Base-by-base conservation (phyloP, 106 monocot genomes). In the Triglochin maritima region DNA sequence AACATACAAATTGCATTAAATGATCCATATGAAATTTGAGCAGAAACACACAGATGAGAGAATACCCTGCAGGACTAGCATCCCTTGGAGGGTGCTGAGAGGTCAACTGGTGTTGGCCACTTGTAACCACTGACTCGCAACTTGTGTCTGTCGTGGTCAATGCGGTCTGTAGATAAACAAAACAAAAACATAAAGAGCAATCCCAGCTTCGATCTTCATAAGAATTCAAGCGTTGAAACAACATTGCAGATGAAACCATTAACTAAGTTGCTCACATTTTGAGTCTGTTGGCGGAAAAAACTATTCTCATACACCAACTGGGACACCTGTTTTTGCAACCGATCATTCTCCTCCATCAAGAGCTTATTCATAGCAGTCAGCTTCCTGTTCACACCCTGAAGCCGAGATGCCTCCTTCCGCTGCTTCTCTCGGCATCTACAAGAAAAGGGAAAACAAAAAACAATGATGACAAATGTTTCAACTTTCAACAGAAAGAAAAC, bases 311-410 rank as follows among this genome's bases (percentile, higher is more conserved):
- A 82, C 9, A 88, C 88, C 58, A 88, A 57, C 9, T 82, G 84
- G 2, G 88, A 84, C 59, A 88, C 88, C 66, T 88, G 88, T 71
- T 88, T 88, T 79, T 88, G 88, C 77, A 88, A 50, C 44, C 88
- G 70, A 56, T 84, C 84, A 14, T 88, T 88, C 77, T 88, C 88
- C 72, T 88, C 88, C 88, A 88, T 88, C 77, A 88, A 44, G 1
- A 88, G 88, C 79, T 82, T 88, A 65, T 88, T 88, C 88, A 88
- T 88, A 3, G 88, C 88, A 0, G 84, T 77, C 46, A 88, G 74
- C 70, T 88, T 88, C 69, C 88, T 12, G 47, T 88, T 88, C 56
- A 88, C 74, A 0, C 69, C 65, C 77, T 88, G 88, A 46, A 88
- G 79, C 54, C 88, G 73, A 11, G 75, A 82, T 3, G 84, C 17